Conservation (phyloP, 257 asterid genomes). For the Nicotiana knightiana region DNA sequence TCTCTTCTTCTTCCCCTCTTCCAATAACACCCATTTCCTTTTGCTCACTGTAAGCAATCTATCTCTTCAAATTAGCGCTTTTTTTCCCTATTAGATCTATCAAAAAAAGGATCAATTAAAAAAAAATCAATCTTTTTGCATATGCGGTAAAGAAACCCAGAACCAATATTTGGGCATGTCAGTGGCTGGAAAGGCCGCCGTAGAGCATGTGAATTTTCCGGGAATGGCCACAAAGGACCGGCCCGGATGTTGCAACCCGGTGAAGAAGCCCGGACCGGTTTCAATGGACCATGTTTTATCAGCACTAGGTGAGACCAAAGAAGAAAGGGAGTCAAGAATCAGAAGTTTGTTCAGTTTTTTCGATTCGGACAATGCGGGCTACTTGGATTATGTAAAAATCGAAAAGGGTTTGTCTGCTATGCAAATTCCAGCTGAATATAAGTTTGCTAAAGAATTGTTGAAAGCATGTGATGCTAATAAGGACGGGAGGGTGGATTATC, state of each 20-base stretch:
- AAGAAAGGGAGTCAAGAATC: slow-evolving; percentile 75
- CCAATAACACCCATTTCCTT: background rate
- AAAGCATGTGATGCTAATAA: slow-evolving; percentile 79
- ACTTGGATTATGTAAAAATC: slow-evolving; percentile 66
- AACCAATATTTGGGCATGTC: slow-evolving; percentile 24
- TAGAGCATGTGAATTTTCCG: slow-evolving; percentile 45
- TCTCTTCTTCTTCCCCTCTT: slow-evolving; percentile 10
- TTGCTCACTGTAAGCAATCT: background rate
- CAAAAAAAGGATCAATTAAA: background rate
- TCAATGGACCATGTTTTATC: slow-evolving; percentile 83
- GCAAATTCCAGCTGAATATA: slow-evolving; percentile 90
- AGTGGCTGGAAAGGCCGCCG: slow-evolving; percentile 32
- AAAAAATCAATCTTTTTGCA: background rate
- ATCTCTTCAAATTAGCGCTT: background rate
- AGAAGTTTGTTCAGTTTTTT: slow-evolving; percentile 70
- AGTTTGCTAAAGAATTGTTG: slow-evolving; percentile 91
- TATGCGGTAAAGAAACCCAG: background rate
- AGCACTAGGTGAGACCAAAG: slow-evolving; percentile 77
- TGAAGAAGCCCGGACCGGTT: slow-evolving; percentile 72
- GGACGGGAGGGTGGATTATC: slow-evolving; percentile 96
- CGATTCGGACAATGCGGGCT: slow-evolving; percentile 63
- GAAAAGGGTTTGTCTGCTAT: slow-evolving; percentile 90
- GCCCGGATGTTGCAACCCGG: slow-evolving; percentile 79
- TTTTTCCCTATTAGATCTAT: background rate
- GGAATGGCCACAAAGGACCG: slow-evolving; percentile 43